Conservation (phyloP, 2,329 filamentous ascomycete species). For the Colletotrichum australisinense region DNA sequence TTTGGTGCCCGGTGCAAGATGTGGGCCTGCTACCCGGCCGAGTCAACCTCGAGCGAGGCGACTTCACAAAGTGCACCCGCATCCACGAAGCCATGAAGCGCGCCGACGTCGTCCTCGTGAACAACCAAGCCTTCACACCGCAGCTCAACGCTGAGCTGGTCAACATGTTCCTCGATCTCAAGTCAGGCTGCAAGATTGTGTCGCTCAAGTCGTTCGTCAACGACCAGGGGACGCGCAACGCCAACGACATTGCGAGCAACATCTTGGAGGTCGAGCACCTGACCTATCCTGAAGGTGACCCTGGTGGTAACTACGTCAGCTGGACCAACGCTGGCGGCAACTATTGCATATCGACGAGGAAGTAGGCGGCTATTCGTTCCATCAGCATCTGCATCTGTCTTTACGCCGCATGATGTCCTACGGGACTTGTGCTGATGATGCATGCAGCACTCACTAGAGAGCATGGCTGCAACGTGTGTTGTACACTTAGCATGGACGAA, state of each 20-base stretch:
- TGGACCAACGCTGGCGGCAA: conserved; percentile 88
- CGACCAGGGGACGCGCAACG: conserved; percentile 81
- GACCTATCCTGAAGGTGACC: conserved; percentile 66
- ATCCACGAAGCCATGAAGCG: conserved; percentile 81
- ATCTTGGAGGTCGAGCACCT: conserved; percentile 80
- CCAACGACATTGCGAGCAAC: conserved; percentile 83
- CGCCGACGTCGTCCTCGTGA: conserved; percentile 96
- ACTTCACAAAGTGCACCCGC: conserved; percentile 80
- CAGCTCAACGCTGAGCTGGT: conserved; percentile 86
- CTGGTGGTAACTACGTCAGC: conserved; percentile 79
- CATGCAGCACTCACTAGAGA: background rate
- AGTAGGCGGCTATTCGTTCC: conserved; percentile 50
- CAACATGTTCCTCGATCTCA: conserved; percentile 92
- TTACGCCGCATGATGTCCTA: conserved; percentile 33
- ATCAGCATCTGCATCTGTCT: conserved; percentile 40
- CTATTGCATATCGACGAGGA: conserved; percentile 90
- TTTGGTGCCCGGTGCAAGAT: conserved; percentile 87
- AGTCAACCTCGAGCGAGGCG: conserved; percentile 83
- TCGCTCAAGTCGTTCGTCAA: conserved; percentile 93
- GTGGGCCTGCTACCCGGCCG: conserved; percentile 85
- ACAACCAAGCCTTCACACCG: conserved; percentile 96
- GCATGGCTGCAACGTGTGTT: background rate
- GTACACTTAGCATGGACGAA: conserved; percentile 10
- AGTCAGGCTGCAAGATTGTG: conserved; percentile 88
- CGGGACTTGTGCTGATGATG: conserved; percentile 20